Conservation (phyloP, 108 stramenopile species). For the Discostella pseudostelligera region DNA sequence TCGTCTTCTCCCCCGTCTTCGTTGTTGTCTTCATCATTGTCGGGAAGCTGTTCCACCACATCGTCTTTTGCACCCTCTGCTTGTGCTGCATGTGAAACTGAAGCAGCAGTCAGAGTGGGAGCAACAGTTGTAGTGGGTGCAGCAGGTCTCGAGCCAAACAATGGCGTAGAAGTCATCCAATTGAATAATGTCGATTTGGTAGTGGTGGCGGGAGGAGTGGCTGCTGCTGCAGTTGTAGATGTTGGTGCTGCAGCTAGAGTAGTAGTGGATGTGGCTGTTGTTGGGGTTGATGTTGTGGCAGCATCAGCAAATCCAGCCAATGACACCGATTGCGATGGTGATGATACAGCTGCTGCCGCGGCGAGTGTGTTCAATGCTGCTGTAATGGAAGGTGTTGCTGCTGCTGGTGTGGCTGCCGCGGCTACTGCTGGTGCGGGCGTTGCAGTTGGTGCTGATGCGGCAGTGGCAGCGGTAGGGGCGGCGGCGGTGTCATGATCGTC, state of each 20-base stretch:
- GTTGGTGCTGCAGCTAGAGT: not conserved
- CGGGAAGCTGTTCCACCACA: too few relatives aligned
- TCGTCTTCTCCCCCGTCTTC: not conserved
- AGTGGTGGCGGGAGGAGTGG: not conserved
- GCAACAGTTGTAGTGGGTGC: too few relatives aligned
- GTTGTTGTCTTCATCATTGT: too few relatives aligned
- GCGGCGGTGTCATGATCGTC: not conserved
- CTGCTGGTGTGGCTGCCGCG: not conserved
- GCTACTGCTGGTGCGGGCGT: too few relatives aligned
- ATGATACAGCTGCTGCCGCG: not conserved
- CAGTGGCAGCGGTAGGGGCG: not conserved
- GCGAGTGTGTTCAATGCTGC: too few relatives aligned
- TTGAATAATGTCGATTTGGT: too few relatives aligned
- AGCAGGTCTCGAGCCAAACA: too few relatives aligned
- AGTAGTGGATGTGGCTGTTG: not conserved
- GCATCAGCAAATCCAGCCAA: conserved; percentile 39
- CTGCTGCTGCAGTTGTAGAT: not conserved
- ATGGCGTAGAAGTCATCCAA: too few relatives aligned
- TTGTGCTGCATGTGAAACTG: too few relatives aligned
- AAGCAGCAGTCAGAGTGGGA: too few relatives aligned
- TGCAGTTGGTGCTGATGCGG: not conserved
- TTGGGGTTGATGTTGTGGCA: conserved; percentile 2
- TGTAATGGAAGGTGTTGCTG: not conserved
- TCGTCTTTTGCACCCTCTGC: too few relatives aligned
- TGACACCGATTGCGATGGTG: not conserved